A percentile compares a stretch with the other conserved stretches of the same genome.
Conservation (phyloP, 805 yeast species). For the Tetrapisispora namnaoensis region DNA sequence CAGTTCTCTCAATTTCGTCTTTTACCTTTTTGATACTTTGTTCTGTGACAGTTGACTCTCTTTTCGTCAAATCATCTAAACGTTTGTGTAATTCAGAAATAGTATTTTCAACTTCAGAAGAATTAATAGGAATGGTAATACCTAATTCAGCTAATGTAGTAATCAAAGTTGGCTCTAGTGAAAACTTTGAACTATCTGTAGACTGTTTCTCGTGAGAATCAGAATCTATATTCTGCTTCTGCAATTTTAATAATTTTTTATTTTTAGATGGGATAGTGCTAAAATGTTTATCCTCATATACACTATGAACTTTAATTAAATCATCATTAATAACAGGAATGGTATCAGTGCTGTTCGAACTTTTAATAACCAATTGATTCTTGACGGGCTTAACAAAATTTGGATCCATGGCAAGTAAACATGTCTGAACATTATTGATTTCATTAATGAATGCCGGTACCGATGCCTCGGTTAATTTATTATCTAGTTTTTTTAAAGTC, state of each 20-base stretch:
- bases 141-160: slow-evolving; percentile 62
- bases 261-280: slow-evolving; percentile 35
- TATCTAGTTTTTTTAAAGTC: slow-evolving; percentile 51
- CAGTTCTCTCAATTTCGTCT: slow-evolving; percentile 60
- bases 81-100: slow-evolving; percentile 59
- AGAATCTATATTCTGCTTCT: slow-evolving; percentile 6
- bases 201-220: slow-evolving; percentile 7
- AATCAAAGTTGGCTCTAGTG: slow-evolving; percentile 69
- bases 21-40: slow-evolving; percentile 65
- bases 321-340: slow-evolving; percentile 45
- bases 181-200: slow-evolving; percentile 35
- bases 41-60: slow-evolving; percentile 71
- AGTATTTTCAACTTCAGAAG: slow-evolving; percentile 59
- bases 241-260: slow-evolving; percentile 36
- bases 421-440: slow-evolving; percentile 58
- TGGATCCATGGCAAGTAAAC: slow-evolving; percentile 69
- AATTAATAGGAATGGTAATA: slow-evolving; percentile 63
- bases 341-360: background rate
- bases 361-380: slow-evolving; percentile 13
- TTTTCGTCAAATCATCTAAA: slow-evolving; percentile 51
- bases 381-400: slow-evolving; percentile 47
- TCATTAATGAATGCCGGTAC: slow-evolving; percentile 79
- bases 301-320: slow-evolving; percentile 39
- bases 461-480: slow-evolving; percentile 53
- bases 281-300: slow-evolving; percentile 14